A percentile compares a stretch with the other conserved stretches of the same genome.
phyloP scores from a whole-genome alignment of 257 asterid genomes.

The Scutellaria barbata region DNA sequence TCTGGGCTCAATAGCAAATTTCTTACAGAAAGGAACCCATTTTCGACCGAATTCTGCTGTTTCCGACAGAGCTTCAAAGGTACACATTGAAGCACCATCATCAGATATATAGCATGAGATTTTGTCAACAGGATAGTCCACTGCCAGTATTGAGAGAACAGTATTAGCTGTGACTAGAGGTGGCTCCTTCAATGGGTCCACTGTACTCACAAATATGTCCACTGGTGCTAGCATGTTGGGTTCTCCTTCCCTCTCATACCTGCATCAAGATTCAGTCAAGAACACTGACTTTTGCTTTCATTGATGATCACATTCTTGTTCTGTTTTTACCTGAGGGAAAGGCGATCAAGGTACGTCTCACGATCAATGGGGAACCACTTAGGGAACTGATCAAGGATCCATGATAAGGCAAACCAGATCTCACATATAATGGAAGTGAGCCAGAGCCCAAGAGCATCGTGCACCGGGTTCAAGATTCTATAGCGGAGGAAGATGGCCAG shows the following conservation, averaged over 20 bases:
- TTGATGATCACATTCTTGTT: neutral
- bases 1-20: conserved; percentile 87
- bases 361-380: conserved; percentile 95
- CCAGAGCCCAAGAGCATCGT: conserved; percentile 95
- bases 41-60: conserved; percentile 91
- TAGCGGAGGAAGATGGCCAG: conserved; percentile 87
- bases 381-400: conserved; percentile 99
- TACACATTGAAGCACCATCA: conserved; percentile 98
- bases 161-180: conserved; percentile 95
- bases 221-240: conserved; percentile 86
- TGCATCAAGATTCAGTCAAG: conserved; percentile 38
- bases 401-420: conserved; percentile 95
- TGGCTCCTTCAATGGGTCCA: conserved; percentile 95
- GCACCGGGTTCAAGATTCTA: conserved; percentile 87
- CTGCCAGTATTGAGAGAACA: conserved; percentile 84
- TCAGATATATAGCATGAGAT: conserved; percentile 92
- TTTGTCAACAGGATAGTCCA: conserved; percentile 94
- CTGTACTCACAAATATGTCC: conserved; percentile 91
- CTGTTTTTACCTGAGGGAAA: conserved; percentile 70
- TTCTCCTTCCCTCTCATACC: conserved; percentile 95
- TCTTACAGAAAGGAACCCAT: conserved; percentile 97
- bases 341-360: conserved; percentile 96
- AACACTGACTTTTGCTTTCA: neutral
- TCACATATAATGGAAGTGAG: conserved; percentile 94
- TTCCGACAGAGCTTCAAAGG: conserved; percentile 91